Conservation (phyloP, 495 filamentous ascomycete species). For the Penicillium ochrochloron region DNA sequence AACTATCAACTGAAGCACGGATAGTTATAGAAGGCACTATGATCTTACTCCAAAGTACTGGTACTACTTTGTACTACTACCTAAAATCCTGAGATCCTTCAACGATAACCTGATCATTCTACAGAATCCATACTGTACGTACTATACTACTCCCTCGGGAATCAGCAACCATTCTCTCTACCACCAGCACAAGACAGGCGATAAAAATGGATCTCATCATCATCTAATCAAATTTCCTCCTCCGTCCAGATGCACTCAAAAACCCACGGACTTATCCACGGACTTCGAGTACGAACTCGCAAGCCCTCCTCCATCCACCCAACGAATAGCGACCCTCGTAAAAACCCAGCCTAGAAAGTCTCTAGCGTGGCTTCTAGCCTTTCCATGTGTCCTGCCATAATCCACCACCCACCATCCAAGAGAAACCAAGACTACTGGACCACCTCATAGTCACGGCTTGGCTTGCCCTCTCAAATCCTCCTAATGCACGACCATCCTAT, state of each 20-base stretch:
- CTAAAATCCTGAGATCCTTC: too few relatives aligned
- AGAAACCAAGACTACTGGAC: not conserved
- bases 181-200: not conserved
- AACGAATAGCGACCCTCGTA: not conserved
- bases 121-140: not conserved
- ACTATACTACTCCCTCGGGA: not conserved
- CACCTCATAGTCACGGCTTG: not conserved
- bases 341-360: not conserved
- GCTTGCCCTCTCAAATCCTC: not conserved
- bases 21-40: too few relatives aligned
- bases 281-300: not conserved
- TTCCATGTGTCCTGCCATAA: not conserved
- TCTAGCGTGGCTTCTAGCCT: not conserved
- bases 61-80: too few relatives aligned
- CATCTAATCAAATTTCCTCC: not conserved
- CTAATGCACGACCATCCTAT: conserved; percentile 60
- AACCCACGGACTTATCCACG: not conserved
- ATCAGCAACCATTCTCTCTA: not conserved
- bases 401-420: not conserved
- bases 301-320: not conserved
- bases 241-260: not conserved
- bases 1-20: too few relatives aligned
- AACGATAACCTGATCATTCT: too few relatives aligned
- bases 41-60: too few relatives aligned
- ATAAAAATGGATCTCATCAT: not conserved